Percentiles rank a stretch among this genome's conserved stretches.
Conservation (phyloP, 2,329 filamentous ascomycete genomes). For the Epichloe brachyelytri region DNA sequence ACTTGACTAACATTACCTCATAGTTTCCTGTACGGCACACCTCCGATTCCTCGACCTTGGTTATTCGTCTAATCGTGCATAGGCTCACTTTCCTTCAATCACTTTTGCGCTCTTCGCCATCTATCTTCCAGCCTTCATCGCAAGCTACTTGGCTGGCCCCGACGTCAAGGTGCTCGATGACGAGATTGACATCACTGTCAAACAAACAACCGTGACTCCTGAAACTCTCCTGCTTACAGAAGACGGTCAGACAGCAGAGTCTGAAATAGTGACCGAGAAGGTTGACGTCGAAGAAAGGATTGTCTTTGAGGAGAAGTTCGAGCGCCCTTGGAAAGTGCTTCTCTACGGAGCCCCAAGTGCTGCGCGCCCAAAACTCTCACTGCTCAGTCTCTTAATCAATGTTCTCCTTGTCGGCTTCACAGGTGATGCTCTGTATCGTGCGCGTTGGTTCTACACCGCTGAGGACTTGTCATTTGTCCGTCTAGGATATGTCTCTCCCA, state of each 20-base stretch:
- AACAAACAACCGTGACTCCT: slow-evolving; percentile 27
- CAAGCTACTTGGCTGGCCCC: slow-evolving; percentile 42
- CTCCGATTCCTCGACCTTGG: background rate
- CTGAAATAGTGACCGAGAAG: slow-evolving; percentile 31
- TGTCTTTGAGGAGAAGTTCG: slow-evolving; percentile 41
- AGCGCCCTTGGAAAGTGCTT: slow-evolving; percentile 50
- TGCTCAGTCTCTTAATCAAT: slow-evolving; percentile 61
- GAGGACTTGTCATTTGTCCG: slow-evolving; percentile 75
- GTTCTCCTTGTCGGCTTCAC: slow-evolving; percentile 53
- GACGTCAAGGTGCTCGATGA: slow-evolving; percentile 47
- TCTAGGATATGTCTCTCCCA: slow-evolving; percentile 73
- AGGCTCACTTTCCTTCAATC: slow-evolving; percentile 34
- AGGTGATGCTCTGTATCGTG: slow-evolving; percentile 66
- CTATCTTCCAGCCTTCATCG: slow-evolving; percentile 51
- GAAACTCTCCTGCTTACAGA: slow-evolving; percentile 17
- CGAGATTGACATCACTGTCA: slow-evolving; percentile 42
- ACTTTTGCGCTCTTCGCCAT: slow-evolving; percentile 51
- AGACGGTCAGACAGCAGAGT: slow-evolving; percentile 18
- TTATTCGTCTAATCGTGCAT: slow-evolving; percentile 6
- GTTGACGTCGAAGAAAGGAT: slow-evolving; percentile 53
- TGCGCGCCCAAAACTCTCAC: slow-evolving; percentile 51
- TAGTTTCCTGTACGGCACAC: slow-evolving; percentile 23
- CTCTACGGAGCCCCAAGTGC: slow-evolving; percentile 65
- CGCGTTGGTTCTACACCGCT: slow-evolving; percentile 54
- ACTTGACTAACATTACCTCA: slow-evolving; percentile 6